Evolutionary conservation across 257 asterid genomes (phyloP), one percentile per base, ranked within the genome.

Genomic region (Solanum sparsipilum): DNA sequence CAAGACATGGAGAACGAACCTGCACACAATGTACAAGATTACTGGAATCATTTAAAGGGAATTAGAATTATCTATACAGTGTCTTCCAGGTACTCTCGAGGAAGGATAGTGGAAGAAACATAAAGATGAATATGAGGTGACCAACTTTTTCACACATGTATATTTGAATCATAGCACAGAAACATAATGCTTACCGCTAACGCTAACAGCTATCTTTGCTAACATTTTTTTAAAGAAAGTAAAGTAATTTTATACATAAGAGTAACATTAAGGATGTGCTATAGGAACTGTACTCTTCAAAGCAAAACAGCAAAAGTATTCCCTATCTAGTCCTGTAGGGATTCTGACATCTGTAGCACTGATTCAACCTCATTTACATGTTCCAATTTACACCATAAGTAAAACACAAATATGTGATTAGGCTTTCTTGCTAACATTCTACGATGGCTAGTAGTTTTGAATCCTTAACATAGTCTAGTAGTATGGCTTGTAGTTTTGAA

Each of bases 1-100:
- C 99, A 18, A 95, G 96, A 60, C 98, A 92, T 11, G 99, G 99
- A 72, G 95, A 31, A 56, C 99, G 98, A 90, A 95, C 98, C 99
- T 94, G 94, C 87, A 92, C n/a, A 46, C n/a, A 52, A 79, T 7
- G 48, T 18, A 25, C 56, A 83, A 44, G n/a, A 63, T 39, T 7
- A 86, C 84, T 78, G 63, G 65, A 41, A 41, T 78, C 63, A 78
- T 25, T 78, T 7, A 15, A 78, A 78, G 38, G 60, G 85, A 78
- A 78, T 39, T n/a, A 7, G 63, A 56, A n/a, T 39, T 25, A 78
- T 56, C 20, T 41, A 74, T 74, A 74, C 13, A 74, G 41, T 74
- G 48, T 74, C 29, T 35, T 36, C 82, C 83, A 36, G 52, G 83
- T 75, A 38, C 20, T 36, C 83, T 36, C 10, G 20, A 75, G 52